These are phyloP conservation scores for Cerioporus squamosus DNA, from an alignment of 1,284 basidiomycete genomes.

Conservation along the genomic window DNA sequence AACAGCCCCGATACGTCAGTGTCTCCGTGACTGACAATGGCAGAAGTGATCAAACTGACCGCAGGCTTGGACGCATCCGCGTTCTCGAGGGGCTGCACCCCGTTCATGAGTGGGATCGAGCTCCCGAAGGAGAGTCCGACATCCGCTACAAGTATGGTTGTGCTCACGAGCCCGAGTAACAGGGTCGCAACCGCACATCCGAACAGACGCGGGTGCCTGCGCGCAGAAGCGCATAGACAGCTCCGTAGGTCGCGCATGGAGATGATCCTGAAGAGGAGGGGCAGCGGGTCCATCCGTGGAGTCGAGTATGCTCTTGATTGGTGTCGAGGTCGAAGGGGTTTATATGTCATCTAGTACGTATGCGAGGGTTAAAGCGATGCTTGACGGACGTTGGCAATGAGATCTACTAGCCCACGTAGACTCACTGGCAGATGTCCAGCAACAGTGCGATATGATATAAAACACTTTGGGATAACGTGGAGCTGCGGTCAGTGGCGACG, in stretches of 20 bases:
- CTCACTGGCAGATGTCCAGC: too few relatives aligned
- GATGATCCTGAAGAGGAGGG: too few relatives aligned
- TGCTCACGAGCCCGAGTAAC: slow-evolving; percentile 2
- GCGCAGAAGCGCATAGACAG: neutral
- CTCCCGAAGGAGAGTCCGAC: slow-evolving; percentile 3
- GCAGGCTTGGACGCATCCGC: neutral
- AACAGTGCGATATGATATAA: too few relatives aligned
- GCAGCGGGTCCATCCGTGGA: neutral
- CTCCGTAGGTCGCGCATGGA: neutral
- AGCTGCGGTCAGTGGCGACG: too few relatives aligned
- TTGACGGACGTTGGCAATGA: too few relatives aligned
- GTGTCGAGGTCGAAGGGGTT: too few relatives aligned
- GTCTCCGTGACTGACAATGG: too few relatives aligned
- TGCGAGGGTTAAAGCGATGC: too few relatives aligned
- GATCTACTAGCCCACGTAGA: too few relatives aligned
- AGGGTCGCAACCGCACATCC: slow-evolving; percentile 1
- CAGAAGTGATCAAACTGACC: neutral
- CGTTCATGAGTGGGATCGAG: slow-evolving; percentile 3
- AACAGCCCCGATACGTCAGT: neutral
- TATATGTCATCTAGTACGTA: too few relatives aligned
- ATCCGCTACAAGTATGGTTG: slow-evolving; percentile 2
- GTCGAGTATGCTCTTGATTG: too few relatives aligned
- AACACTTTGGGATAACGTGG: too few relatives aligned
- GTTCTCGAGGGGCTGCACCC: neutral
- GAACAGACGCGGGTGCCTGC: slow-evolving; percentile 2